These are phyloP conservation scores for Pseudonitzschia delicatissima DNA, from an alignment of 108 stramenopile genomes.

Conservation along the genomic window DNA sequence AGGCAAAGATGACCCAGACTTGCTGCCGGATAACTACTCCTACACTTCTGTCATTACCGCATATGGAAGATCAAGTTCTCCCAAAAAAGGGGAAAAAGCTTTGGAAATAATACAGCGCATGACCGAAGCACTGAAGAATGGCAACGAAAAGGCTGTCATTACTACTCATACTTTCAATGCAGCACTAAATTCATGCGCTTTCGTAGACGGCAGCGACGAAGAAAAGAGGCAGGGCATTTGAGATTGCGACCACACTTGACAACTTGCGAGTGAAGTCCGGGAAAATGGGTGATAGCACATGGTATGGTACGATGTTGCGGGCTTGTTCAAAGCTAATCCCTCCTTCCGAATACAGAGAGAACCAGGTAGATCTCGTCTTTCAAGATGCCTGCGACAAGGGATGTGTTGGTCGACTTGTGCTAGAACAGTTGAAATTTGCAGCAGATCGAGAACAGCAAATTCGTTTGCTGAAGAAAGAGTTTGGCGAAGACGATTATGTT, in stretches of 20 bases:
- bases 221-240: slow-evolving; percentile 41
- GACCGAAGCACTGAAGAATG: slow-evolving; percentile 13
- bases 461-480: slow-evolving; percentile 28
- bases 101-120: slow-evolving; percentile 28
- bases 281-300: slow-evolving; percentile 46
- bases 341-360: slow-evolving; percentile 24
- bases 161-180: slow-evolving; percentile 54
- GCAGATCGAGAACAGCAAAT: slow-evolving; percentile 28
- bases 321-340: slow-evolving; percentile 47
- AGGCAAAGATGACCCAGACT: slow-evolving; percentile 1
- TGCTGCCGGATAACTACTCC: slow-evolving; percentile 26
- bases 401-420: slow-evolving; percentile 56
- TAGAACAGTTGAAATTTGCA: slow-evolving; percentile 44
- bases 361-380: slow-evolving; percentile 45
- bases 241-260: slow-evolving; percentile 36
- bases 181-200: slow-evolving; percentile 63
- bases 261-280: slow-evolving; percentile 22
- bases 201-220: slow-evolving; percentile 42
- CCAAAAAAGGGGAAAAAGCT: slow-evolving; percentile 35
- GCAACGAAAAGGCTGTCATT: slow-evolving; percentile 27
- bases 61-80: slow-evolving; percentile 19
- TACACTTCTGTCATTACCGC: slow-evolving; percentile 35
- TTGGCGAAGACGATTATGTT: slow-evolving; percentile 20
- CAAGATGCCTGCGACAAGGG: slow-evolving; percentile 47
- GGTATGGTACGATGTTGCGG: slow-evolving; percentile 61